Base-by-base conservation (phyloP, 1,139 yeast genomes). In the Scheffersomyces cryptocercus region DNA sequence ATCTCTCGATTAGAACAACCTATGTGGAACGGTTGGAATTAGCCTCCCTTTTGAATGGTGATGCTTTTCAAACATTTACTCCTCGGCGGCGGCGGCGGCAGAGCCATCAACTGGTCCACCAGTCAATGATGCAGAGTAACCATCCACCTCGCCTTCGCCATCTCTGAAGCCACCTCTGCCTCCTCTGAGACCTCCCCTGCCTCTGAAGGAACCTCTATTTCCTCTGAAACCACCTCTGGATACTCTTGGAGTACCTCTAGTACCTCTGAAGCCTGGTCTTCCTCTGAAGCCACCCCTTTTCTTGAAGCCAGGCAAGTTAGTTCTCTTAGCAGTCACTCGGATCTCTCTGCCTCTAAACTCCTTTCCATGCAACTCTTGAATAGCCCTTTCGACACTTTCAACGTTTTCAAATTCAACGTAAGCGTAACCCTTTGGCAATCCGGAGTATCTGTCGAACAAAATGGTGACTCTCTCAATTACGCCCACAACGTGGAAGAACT, bases 401-500 rank as follows among this genome's bases (percentile, higher is more conserved):
- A 39, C 41, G 13, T 43, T 52, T 35, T 61, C 66, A 54, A 70
- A 73, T 49, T 73, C 76, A 43, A 73, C 62, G 46, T 72, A 73
- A 3, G 78, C 78, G 46, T 69, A 70, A n/a, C 79, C 79, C 52
- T 71, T 73, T 4, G 77, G 74, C 33, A 64, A 56, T 2, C 77
- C 75, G 3, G 70, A 56, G 51, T 47, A 62, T 42, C 63, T 60
- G 50, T 72, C 74, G 43, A 70, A 67, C 46, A 71, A 59, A 35
- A 73, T 68, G 14, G 77, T 73, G 10, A 73, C 65, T 42, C 75
- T 52, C 47, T 67, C 70, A 48, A 72, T 64, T 7, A 56, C 58
- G 0, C 77, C 78, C 16, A 56, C 68, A 4, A 40, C 50, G 42
- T 56, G 60, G 59, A 73, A 73, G 38, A 68, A 64, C 35, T 56